phyloP scores from a whole-genome alignment of 1,284 basidiomycete species.

The Irpex rosettiformis region DNA sequence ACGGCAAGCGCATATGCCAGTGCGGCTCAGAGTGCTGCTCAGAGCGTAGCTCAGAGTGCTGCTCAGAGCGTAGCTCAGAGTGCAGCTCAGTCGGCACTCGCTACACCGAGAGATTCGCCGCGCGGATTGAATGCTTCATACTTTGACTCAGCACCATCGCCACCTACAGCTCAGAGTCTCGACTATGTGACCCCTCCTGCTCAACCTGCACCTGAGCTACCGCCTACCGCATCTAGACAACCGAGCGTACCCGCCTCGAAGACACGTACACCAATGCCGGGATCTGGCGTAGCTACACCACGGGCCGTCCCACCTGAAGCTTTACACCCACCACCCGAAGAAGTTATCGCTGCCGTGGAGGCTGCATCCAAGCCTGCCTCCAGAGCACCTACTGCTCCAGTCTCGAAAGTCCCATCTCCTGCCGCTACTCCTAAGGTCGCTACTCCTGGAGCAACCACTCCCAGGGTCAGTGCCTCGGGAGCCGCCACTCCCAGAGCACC shows the following conservation, averaged over 20 bases:
- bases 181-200: not conserved
- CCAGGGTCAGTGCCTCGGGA: conserved; percentile 17
- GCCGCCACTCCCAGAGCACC: conserved; percentile 9
- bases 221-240: not conserved
- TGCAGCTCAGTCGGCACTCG: conserved; percentile 18
- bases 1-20: conserved; percentile 14
- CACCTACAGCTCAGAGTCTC: conserved; percentile 1
- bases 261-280: not conserved
- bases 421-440: conserved; percentile 19
- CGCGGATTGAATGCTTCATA: conserved; percentile 19
- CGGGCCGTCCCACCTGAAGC: conserved; percentile 9
- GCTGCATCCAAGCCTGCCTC: conserved; percentile 18
- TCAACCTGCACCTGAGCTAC: not conserved
- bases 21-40: conserved; percentile 8
- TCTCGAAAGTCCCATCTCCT: conserved; percentile 5
- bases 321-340: not conserved
- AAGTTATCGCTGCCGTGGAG: not conserved
- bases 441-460: conserved; percentile 19
- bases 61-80: conserved; percentile 14
- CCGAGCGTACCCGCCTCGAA: conserved; percentile 16
- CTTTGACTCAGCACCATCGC: conserved; percentile 13
- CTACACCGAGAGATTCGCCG: conserved; percentile 22
- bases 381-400: not conserved
- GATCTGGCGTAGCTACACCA: conserved; percentile 3
- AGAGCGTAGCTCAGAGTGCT: conserved; percentile 16